Base-by-base conservation (phyloP, 208 protist species). In the Acanthamoeba royreba region DNA sequence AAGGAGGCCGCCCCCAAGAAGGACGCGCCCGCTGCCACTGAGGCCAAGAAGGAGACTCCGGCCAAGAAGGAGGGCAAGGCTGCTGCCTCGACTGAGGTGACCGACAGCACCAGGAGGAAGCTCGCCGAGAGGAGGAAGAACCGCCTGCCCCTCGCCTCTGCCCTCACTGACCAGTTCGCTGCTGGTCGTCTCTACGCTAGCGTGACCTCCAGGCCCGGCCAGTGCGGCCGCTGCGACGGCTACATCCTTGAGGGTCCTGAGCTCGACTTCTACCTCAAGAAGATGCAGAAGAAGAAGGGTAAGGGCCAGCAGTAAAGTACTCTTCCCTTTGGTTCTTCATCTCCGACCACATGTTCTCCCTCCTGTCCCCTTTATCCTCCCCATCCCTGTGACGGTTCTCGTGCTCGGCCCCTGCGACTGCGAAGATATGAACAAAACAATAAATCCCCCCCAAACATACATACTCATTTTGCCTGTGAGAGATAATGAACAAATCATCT, bases 221-320 rank as follows among this genome's bases (percentile, higher is more conserved):
- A 99, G 98, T 98, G 96, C 93, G 99, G 99, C 92, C 97, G 98
- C 91, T 97, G 97, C 95, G 99, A 99, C 95, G 99, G 99, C 94
- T 99, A 99, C 96, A 97, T 99, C 95, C 98, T 99, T 43, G 99
- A 99, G 97, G 99, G 99, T 93, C 97, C 98, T 42, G 99, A 99
- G 97, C 98, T 99, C 45, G 98, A 99, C 93, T 99, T 99, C 99
- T 99, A 99, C 98, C 87, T 98, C 92, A 99, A 98, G 97, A 99
- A 99, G 97, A 97, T 99, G 87, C 96, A 98, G 92, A 99, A 99
- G 97, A 99, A 99, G 98, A 99, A 99, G 98, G 95, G 83, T 66
- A 53, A 53, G 42, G 40, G 46, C 38, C 42, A 85, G 45, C 74
- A 85, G 74, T 85, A 85, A 85, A 85, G 40, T 52, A 33, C 35